These are phyloP conservation scores for Monosporozyma solicola DNA, from an alignment of 805 yeast genomes.

Conservation along the genomic window DNA sequence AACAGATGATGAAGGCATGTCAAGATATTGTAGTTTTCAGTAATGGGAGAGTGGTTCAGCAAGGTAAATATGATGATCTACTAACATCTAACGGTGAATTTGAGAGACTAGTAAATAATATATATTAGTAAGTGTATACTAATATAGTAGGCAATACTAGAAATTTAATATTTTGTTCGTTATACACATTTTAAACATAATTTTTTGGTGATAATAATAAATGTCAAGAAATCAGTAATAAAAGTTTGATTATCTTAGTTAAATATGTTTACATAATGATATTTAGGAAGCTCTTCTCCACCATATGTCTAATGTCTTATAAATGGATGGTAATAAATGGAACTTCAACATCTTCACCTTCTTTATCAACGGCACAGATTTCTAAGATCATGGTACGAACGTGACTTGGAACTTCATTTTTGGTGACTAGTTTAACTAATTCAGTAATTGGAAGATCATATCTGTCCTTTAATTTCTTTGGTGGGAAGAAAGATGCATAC, in stretches of 20 bases:
- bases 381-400: conserved; percentile 76
- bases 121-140: background rate
- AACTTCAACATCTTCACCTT: conserved; percentile 93
- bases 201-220: too few relatives aligned
- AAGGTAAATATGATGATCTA: conserved; percentile 33
- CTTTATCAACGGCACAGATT: conserved; percentile 82
- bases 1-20: conserved; percentile 53
- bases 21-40: conserved; percentile 42
- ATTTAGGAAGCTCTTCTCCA: background rate
- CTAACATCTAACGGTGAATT: conserved; percentile 2
- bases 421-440: conserved; percentile 74
- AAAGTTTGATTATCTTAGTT: background rate
- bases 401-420: conserved; percentile 68
- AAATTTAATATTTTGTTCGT: too few relatives aligned
- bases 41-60: conserved; percentile 40
- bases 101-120: background rate
- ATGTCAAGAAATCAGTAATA: background rate
- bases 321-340: conserved; percentile 72
- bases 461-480: conserved; percentile 79
- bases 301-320: conserved; percentile 10
- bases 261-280: background rate
- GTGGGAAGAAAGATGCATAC: conserved; percentile 90
- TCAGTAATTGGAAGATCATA: conserved; percentile 57
- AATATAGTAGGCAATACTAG: too few relatives aligned
- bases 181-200: too few relatives aligned